Base-by-base conservation (phyloP, 2,329 filamentous ascomycete genomes). In the Apiospora phragmitis region DNA sequence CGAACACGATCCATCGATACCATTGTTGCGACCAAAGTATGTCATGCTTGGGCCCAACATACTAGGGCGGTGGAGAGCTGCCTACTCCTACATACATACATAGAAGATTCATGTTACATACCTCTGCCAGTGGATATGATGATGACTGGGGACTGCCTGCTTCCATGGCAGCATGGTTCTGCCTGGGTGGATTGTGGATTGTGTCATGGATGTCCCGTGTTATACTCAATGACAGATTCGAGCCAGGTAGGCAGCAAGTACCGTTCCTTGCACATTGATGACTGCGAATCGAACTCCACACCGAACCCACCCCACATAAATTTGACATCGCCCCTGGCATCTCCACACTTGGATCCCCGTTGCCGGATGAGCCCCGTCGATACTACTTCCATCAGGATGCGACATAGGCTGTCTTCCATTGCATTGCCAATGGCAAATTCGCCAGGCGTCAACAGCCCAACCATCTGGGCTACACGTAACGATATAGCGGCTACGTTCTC, bases 291-390 rank as follows among this genome's bases (percentile, higher is more conserved):
- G 29, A 35, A 62, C 55, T 62, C 55, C 55, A 62, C 55, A 62
- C 18, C 55, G 55, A 62, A 62, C 55, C 55, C 55, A 62, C 55
- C 55, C 55, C 55, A 62, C 55, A 62, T 38, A n/a, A 38, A 38
- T 62, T 62, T 62, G 55, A 62, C 55, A 62, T 32, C 32, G 32
- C 32, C 55, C 55, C 55, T 62, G 55, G 18, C 55, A 62, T 62
- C 55, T 62, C 55, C 55, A 62, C 55, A 38, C 55, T 62, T 62
- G 55, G 32, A 11, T 21, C 55, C 55, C 55, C 55, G 55, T n/a
- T 62, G 55, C 55, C 55, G 55, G 55, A 62, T 62, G 55, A 38
- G 55, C 32, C 55, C 55, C 55, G 18, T 62, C 55, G 55, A 62
- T 12, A 62, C 24, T 62, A 38, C 32, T 62, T 38, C 29, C 55